Percentiles rank a stretch among this genome's conserved stretches.
These are phyloP conservation scores for Hordeum marinum DNA, from an alignment of 176 grass and related monocot species.

Conservation along the genomic window DNA sequence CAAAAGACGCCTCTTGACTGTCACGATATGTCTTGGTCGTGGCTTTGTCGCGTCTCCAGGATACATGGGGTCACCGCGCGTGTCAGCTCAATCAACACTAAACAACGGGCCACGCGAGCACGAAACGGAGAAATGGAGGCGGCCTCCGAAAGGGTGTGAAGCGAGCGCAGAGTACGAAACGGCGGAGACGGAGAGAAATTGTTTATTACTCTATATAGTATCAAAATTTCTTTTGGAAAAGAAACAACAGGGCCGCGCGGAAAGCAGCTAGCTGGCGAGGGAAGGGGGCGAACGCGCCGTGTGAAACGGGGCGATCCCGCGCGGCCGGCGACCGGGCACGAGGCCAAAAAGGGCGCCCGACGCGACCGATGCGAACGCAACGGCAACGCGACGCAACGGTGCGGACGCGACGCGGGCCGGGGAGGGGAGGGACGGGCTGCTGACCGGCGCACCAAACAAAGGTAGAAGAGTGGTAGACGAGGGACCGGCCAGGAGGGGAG, in stretches of 20 bases:
- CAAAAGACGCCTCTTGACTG: not conserved
- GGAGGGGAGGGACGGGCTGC: not conserved
- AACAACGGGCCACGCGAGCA: too few relatives aligned
- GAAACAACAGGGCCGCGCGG: not conserved
- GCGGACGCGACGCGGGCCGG: not conserved
- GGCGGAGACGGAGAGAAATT: not conserved
- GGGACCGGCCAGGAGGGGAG: not conserved
- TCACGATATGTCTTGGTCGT: too few relatives aligned
- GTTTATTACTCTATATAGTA: too few relatives aligned
- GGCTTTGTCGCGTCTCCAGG: not conserved
- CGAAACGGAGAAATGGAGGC: not conserved
- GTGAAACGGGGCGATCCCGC: not conserved
- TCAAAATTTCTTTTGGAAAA: not conserved
- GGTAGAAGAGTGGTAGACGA: not conserved
- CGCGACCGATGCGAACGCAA: not conserved
- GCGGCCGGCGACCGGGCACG: not conserved
- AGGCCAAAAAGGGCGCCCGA: not conserved
- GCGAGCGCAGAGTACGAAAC: not conserved
- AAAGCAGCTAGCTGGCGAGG: not conserved
- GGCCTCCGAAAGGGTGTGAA: not conserved
- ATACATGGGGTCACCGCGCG: not conserved
- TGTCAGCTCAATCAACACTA: not conserved
- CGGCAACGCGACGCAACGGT: not conserved
- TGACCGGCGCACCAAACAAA: conserved; percentile 14
- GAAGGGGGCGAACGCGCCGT: not conserved